These are phyloP conservation scores for Leonotis leonurus DNA, from an alignment of 257 asterid species.

Conservation along the genomic window DNA sequence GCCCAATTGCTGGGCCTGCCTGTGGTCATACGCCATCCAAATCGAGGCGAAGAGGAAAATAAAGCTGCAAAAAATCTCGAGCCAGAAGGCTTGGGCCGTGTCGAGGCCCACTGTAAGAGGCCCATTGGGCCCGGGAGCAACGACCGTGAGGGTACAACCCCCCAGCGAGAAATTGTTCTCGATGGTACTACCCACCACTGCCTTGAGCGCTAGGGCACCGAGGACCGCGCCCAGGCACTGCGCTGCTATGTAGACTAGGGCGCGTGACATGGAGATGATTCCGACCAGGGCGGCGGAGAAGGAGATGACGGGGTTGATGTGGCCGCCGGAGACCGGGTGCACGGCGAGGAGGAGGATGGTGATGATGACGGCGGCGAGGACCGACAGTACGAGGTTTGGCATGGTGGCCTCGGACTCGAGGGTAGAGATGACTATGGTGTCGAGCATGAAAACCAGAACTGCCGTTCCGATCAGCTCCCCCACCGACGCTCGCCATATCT, in stretches of 20 bases:
- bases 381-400: slow-evolving; percentile 47
- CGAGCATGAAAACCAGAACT: slow-evolving; percentile 56
- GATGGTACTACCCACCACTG: slow-evolving; percentile 42
- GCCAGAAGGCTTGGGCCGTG: slow-evolving; percentile 55
- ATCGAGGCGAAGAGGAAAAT: slow-evolving; percentile 54
- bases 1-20: slow-evolving; percentile 51
- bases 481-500: slow-evolving; percentile 76
- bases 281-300: slow-evolving; percentile 74
- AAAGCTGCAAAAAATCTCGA: slow-evolving; percentile 55
- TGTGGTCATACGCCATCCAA: slow-evolving; percentile 76
- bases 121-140: slow-evolving; percentile 45
- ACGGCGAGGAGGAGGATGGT: slow-evolving; percentile 60
- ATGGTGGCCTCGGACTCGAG: slow-evolving; percentile 35
- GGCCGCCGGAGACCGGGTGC: slow-evolving; percentile 77
- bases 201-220: slow-evolving; percentile 67
- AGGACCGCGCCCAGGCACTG: slow-evolving; percentile 53
- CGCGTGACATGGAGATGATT: slow-evolving; percentile 54
- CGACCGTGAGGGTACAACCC: slow-evolving; percentile 56
- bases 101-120: slow-evolving; percentile 38
- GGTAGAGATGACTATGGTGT: slow-evolving; percentile 63
- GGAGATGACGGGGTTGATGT: slow-evolving; percentile 71
- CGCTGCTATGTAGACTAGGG: slow-evolving; percentile 43
- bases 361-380: slow-evolving; percentile 43
- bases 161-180: slow-evolving; percentile 50
- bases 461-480: slow-evolving; percentile 74